Evolutionary conservation across 2,329 filamentous ascomycete genomes (phyloP).

Genomic region (Pseudogymnoascus sp.): DNA sequence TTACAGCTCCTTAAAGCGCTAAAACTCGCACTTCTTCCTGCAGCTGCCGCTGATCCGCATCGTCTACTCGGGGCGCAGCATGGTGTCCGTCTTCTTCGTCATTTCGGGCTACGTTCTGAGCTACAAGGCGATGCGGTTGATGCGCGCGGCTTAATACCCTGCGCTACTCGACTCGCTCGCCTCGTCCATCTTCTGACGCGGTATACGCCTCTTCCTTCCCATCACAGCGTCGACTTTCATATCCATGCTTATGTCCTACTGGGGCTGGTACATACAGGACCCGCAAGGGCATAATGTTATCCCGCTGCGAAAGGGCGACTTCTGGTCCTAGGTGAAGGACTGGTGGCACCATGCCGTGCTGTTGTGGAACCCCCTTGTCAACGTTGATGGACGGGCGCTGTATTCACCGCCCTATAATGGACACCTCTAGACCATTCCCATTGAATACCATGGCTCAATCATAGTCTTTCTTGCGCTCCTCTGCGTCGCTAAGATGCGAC

Average conservation of each 20-base stretch:
- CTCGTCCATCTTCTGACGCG: conserved; percentile 39
- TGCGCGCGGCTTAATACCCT: conserved; percentile 31
- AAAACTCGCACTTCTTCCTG: conserved; percentile 28
- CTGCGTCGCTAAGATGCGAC: conserved; percentile 18
- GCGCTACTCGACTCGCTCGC: conserved; percentile 33
- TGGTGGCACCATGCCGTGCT: background rate
- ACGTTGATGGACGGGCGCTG: background rate
- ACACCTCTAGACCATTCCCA: conserved; percentile 26
- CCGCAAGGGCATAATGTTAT: background rate
- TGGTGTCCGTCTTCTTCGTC: conserved; percentile 45
- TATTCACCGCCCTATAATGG: conserved; percentile 20
- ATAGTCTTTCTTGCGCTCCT: conserved; percentile 22
- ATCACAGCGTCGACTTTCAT: conserved; percentile 35
- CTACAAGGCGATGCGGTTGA: conserved; percentile 35
- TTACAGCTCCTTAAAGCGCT: conserved; percentile 25
- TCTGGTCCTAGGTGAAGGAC: background rate
- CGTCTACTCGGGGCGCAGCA: conserved; percentile 36
- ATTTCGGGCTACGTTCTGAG: conserved; percentile 42
- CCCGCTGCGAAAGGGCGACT: background rate
- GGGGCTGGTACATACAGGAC: background rate
- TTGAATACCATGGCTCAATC: conserved; percentile 26
- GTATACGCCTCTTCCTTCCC: conserved; percentile 38
- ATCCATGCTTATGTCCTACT: conserved; percentile 10
- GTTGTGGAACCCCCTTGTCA: background rate
- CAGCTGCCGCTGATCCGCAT: conserved; percentile 39